Base-by-base conservation (phyloP, 306 rosid species). In the Inga laurina region DNA sequence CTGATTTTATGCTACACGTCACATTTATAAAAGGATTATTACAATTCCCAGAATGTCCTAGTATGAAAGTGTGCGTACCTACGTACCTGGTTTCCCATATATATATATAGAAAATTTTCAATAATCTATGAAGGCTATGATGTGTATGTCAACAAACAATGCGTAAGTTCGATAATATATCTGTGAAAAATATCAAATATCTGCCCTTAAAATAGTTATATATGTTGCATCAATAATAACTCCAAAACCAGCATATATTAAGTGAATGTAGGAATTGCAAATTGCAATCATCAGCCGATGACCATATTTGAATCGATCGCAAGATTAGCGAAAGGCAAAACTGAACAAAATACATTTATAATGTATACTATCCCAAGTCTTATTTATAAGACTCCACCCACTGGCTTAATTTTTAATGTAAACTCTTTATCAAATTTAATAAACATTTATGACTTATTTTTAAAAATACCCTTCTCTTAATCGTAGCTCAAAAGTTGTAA, bases 1-100 rank as follows among this genome's bases (percentile, higher is more conserved):
- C 59, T 59, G 86, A 81, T 56, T 86, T 82, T 76, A 86, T 83
- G 86, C 93, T 88, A 86, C 68, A 62, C 0, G 57, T 69, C 68
- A 66, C 81, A 73, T 39, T 39, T 27, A 27, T 21, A 49, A 82
- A 75, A 27, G 15, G 57, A 44, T n/a, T 18, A 49, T 49, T 37
- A 57, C 19, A 48, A 64, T 35, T 52, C 27, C 30, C 27, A n/a
- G 64, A 16, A 16, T 6, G 64, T 7, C 12, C 30, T 27, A 57
- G 13, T 11, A 8, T 57, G 13, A 57, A 57, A 19, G 27, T 57
- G 12, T 8, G 64, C n/a, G 30, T 8, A 18, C 22, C 59, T 57
- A 57, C 12, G 30, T 3, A 21, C 13, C 2, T 8, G 64, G 13
- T 57, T 57, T 57, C 19, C 19, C 15, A 46, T 46, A 44, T 37